A percentile compares a stretch with the other conserved stretches of the same genome.
These are phyloP conservation scores for Venturia effusa DNA, from an alignment of 2,329 filamentous ascomycete genomes.

Conservation along the genomic window DNA sequence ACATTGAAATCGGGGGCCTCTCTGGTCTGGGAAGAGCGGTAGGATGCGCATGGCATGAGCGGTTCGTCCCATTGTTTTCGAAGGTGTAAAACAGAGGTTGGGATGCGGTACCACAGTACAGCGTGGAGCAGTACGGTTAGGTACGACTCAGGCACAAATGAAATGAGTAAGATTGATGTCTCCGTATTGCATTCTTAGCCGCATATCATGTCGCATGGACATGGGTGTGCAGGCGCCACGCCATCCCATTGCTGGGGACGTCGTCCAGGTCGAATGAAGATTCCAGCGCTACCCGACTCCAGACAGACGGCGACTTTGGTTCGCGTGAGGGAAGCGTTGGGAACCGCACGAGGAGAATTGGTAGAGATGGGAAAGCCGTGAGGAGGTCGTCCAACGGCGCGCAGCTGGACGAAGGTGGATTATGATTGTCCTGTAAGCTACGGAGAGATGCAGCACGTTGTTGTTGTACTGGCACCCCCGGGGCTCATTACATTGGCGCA, in stretches of 20 bases:
- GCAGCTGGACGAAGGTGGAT: neutral
- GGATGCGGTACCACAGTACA: too few relatives aligned
- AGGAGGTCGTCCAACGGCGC: neutral
- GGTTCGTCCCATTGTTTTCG: neutral
- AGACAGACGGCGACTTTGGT: neutral
- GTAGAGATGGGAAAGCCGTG: neutral
- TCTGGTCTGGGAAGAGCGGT: too few relatives aligned
- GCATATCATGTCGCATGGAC: neutral
- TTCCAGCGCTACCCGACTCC: neutral
- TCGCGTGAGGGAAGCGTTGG: neutral
- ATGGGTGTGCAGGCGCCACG: neutral
- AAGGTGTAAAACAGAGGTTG: neutral
- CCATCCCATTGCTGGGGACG: neutral
- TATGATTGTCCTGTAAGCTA: neutral
- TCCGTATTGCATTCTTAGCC: neutral
- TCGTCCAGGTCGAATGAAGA: neutral
- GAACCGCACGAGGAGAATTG: neutral
- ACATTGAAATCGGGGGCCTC: neutral
- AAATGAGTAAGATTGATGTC: neutral
- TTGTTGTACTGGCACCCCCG: neutral
- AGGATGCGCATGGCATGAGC: too few relatives aligned
- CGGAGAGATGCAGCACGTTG: too few relatives aligned
- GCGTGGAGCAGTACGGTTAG: neutral
- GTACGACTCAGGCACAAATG: neutral
- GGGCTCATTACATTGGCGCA: too few relatives aligned